phyloP scores from a whole-genome alignment of 768 basidiomycete species.

The Rhodocollybia butyracea region DNA sequence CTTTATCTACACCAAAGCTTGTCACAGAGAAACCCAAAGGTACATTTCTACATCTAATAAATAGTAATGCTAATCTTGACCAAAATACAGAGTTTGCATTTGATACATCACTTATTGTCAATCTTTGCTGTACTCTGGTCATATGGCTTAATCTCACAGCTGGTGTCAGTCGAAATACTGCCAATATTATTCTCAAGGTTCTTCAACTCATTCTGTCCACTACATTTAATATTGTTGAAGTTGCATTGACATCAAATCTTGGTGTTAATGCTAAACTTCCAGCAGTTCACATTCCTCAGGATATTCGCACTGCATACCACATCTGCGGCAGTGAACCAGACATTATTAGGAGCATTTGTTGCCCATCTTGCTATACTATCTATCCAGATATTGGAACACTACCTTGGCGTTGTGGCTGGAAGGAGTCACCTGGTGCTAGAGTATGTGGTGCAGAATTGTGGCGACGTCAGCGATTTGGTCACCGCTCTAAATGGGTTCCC shows the following conservation, averaged over 20 bases:
- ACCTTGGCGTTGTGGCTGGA: slow-evolving; percentile 17
- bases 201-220: slow-evolving; percentile 5
- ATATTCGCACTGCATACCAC: background rate
- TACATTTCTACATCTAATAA: too few relatives aligned
- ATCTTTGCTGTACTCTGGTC: slow-evolving; percentile 3
- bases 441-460: slow-evolving; percentile 20
- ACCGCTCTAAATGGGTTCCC: slow-evolving; percentile 18
- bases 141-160: slow-evolving; percentile 8
- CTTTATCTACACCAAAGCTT: too few relatives aligned
- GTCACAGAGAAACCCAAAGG: too few relatives aligned
- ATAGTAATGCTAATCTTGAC: too few relatives aligned
- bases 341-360: background rate
- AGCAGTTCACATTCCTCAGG: background rate
- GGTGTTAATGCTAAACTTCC: background rate
- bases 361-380: slow-evolving; percentile 18
- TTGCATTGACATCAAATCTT: background rate
- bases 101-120: too few relatives aligned
- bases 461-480: slow-evolving; percentile 9
- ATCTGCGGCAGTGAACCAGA: background rate
- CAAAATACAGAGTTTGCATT: too few relatives aligned
- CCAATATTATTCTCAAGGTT: slow-evolving; percentile 5
- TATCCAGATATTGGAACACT: slow-evolving; percentile 4
- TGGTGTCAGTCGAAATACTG: slow-evolving; percentile 5
- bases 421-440: slow-evolving; percentile 13
- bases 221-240: background rate